Conservation (phyloP, 768 basidiomycete species). For the Amanita subjunquillea region DNA sequence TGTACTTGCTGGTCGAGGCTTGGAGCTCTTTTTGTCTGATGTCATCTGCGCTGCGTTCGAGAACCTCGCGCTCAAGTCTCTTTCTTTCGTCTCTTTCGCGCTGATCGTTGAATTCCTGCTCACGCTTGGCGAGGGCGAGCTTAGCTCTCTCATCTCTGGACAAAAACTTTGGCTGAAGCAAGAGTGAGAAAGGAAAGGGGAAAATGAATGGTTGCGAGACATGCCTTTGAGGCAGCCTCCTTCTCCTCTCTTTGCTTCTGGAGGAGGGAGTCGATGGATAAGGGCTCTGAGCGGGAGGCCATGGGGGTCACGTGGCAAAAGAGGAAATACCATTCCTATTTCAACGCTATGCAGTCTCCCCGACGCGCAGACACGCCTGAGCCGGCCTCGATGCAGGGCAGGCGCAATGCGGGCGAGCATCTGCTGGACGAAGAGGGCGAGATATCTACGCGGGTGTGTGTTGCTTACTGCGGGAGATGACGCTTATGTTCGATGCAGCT, state of each 20-base stretch:
- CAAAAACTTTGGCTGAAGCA: slow-evolving; percentile 79
- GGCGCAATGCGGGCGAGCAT: slow-evolving; percentile 41
- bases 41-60: slow-evolving; percentile 72
- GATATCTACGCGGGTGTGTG: slow-evolving; percentile 56
- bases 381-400: slow-evolving; percentile 48
- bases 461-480: background rate
- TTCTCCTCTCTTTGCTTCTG: slow-evolving; percentile 83
- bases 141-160: slow-evolving; percentile 87
- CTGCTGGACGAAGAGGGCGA: slow-evolving; percentile 65
- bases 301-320: slow-evolving; percentile 5
- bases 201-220: background rate
- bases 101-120: slow-evolving; percentile 71
- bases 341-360: slow-evolving; percentile 23
- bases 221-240: slow-evolving; percentile 85
- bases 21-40: slow-evolving; percentile 43
- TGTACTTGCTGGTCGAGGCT: slow-evolving; percentile 25
- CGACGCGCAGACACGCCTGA: slow-evolving; percentile 50
- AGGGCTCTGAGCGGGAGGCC: slow-evolving; percentile 55
- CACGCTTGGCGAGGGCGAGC: slow-evolving; percentile 80
- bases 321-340: slow-evolving; percentile 5
- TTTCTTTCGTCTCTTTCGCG: slow-evolving; percentile 54
- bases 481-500: slow-evolving; percentile 28
- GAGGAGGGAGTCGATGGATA: slow-evolving; percentile 83
- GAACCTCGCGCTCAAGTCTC: slow-evolving; percentile 49
- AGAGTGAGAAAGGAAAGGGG: slow-evolving; percentile 1